Evolutionary conservation across 805 yeast species (phyloP).

Genomic region (Metschnikowia vanudenii): DNA sequence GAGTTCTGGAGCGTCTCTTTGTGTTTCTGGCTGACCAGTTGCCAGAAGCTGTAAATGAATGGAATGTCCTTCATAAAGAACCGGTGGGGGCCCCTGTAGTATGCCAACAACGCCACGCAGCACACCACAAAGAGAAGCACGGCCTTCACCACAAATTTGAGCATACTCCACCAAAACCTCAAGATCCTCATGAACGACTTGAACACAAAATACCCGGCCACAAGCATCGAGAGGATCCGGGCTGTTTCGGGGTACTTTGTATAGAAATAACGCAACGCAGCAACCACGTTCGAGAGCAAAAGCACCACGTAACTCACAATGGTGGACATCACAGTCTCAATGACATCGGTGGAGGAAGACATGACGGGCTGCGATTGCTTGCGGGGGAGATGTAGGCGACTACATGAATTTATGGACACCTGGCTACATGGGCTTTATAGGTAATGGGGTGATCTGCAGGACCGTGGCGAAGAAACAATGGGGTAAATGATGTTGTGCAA

Average conservation of each 20-base stretch:
- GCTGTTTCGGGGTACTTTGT: constrained; percentile 11
- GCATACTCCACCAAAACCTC: constrained; percentile 14
- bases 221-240: constrained; percentile 2
- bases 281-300: constrained; percentile 2
- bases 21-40: constrained; percentile 9
- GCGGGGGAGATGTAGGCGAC: not conserved
- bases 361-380: not conserved
- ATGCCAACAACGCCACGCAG: constrained; percentile 4
- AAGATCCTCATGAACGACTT: constrained; percentile 10
- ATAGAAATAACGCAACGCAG: constrained; percentile 7
- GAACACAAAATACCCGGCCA: constrained; percentile 12
- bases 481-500: not conserved
- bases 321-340: constrained; percentile 6
- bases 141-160: constrained; percentile 9
- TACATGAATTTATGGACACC: not conserved
- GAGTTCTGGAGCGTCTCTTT: constrained; percentile 1
- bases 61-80: constrained; percentile 14
- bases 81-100: constrained; percentile 13
- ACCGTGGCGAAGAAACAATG: not conserved
- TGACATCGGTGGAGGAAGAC: constrained; percentile 3
- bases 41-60: constrained; percentile 5
- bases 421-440: constrained; percentile 1
- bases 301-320: not conserved
- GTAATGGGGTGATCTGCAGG: not conserved
- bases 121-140: constrained; percentile 2